A percentile compares a stretch with the other conserved stretches of the same genome.
Evolutionary conservation across 192 early-diverging fungal species (phyloP).

Genomic region (Rhizoclosmatium globosum): DNA sequence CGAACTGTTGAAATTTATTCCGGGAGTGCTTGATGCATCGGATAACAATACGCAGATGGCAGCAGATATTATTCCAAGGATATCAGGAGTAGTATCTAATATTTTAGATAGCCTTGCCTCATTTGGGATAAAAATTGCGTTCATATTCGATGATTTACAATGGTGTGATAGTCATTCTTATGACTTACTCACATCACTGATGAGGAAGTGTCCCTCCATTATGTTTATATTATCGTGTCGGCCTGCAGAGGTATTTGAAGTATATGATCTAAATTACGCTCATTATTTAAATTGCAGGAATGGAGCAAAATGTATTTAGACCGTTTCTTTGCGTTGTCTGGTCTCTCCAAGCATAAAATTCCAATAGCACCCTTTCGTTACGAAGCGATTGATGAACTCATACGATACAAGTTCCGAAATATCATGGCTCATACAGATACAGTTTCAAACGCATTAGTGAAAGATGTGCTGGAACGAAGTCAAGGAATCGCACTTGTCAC

Average conservation of each 20-base stretch:
- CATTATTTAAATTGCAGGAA: not conserved
- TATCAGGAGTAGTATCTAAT: conserved; percentile 16
- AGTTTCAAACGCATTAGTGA: conserved; percentile 1
- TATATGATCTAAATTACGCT: not conserved
- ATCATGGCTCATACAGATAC: not conserved
- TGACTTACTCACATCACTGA: conserved; percentile 20
- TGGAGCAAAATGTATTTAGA: conserved; percentile 18
- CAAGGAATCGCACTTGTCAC: conserved; percentile 34
- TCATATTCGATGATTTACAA: conserved; percentile 39
- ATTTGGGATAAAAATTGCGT: conserved; percentile 4
- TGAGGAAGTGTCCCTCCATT: conserved; percentile 23
- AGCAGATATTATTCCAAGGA: conserved; percentile 24
- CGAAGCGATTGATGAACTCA: conserved; percentile 19
- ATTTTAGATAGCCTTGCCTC: conserved; percentile 18
- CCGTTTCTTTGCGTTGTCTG: not conserved
- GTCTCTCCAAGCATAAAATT: conserved; percentile 24
- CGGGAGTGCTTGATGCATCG: conserved; percentile 4
- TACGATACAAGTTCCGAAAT: conserved; percentile 10
- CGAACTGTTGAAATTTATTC: conserved; percentile 26
- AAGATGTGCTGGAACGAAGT: conserved; percentile 30
- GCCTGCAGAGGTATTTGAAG: conserved; percentile 20
- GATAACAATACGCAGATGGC: conserved; percentile 16
- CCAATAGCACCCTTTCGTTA: conserved; percentile 7
- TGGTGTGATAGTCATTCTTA: conserved; percentile 37
- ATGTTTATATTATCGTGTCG: conserved; percentile 23